These are phyloP conservation scores for Phaffomyces thermotolerans DNA, from an alignment of 805 yeast species.

Conservation along the genomic window DNA sequence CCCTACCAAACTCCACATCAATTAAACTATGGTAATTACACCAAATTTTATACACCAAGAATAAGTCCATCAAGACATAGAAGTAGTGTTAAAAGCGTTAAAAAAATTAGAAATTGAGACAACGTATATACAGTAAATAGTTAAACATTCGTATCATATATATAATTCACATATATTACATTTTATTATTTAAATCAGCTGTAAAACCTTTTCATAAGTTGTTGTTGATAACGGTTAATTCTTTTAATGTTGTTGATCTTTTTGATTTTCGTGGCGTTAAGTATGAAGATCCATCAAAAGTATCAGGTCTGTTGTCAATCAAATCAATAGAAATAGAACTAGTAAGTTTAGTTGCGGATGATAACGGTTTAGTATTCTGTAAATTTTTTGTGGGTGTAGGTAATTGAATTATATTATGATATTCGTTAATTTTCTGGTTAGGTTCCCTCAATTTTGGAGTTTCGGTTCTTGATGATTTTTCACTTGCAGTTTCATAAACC, in stretches of 20 bases:
- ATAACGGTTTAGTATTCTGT: no score
- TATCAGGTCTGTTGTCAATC: no score
- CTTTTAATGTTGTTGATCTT: no score
- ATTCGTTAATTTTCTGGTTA: no score
- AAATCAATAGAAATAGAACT: no score
- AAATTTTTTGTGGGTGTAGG: no score
- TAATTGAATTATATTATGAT: background rate
- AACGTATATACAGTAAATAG: background rate
- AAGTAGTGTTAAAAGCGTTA: background rate
- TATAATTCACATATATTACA: background rate
- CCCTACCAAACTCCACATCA: constrained; percentile 15
- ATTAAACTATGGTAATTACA: background rate
- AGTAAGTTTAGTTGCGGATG: no score
- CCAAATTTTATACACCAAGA: constrained; percentile 6
- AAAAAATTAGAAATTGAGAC: constrained; percentile 1
- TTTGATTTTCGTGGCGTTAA: no score
- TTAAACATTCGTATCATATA: background rate
- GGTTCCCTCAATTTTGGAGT: background rate
- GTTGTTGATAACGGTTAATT: no score
- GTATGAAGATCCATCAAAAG: no score
- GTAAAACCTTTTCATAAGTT: no score
- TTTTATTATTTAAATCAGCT: no score
- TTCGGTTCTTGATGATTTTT: background rate
- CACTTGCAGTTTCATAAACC: background rate
- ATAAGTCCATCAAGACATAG: constrained; percentile 8